Conservation (phyloP, 164 flowering plant species). For the Tinospora cordifolia region DNA sequence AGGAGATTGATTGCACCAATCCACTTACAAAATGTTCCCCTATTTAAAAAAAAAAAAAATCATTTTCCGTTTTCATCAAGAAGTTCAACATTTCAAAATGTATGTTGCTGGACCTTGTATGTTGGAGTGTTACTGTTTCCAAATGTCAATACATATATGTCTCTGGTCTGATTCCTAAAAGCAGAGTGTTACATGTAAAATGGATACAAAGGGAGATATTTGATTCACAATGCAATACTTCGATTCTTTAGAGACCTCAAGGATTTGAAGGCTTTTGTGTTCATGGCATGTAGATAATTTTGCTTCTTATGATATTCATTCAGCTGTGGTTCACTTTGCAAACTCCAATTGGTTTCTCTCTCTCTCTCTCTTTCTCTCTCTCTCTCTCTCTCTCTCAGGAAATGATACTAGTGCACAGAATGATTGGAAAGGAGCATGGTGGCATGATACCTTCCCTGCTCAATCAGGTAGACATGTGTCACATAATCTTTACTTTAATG, state of each 20-base stretch:
- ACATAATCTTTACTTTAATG: neutral
- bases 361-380: conserved; percentile 3
- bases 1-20: too few relatives aligned
- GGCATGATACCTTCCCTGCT: conserved; percentile 70
- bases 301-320: neutral
- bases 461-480: conserved; percentile 52
- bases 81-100: too few relatives aligned
- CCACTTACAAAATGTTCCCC: too few relatives aligned
- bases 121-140: neutral
- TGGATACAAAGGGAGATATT: neutral
- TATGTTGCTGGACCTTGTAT: neutral
- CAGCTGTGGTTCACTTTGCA: neutral
- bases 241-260: neutral
- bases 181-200: neutral
- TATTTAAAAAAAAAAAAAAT: too few relatives aligned
- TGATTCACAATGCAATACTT: neutral
- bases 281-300: neutral
- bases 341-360: neutral
- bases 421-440: conserved; percentile 98
- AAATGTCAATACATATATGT: too few relatives aligned
- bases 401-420: conserved; percentile 81
- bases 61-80: too few relatives aligned
- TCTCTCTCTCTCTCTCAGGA: conserved; percentile 43
- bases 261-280: neutral
- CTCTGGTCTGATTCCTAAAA: neutral